Base-by-base conservation (phyloP, 2,329 filamentous ascomycete genomes). In the Phaeosphaeria sp. region DNA sequence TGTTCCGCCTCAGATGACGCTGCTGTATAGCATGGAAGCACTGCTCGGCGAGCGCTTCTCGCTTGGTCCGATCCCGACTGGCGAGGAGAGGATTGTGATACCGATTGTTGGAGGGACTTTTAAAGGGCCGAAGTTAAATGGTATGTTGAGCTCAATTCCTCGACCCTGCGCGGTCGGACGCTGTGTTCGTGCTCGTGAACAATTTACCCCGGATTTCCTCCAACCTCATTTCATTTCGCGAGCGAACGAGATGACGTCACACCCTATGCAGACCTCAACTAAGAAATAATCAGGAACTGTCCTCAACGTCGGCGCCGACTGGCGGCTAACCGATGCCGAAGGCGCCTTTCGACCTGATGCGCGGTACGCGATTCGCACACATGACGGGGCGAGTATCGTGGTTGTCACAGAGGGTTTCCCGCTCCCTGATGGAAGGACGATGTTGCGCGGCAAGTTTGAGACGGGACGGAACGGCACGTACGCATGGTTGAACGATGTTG, bases 401-500 rank as follows among this genome's bases (percentile, higher is more conserved):
- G 64, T 78, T 9, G 66, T 68, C 59, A 77, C 75, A 1, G 65
- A 65, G 17, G 76, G 77, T 0, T 67, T 69, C 17, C 63, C 67
- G 6, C 65, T 69, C 17, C 51, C 66, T 3, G 64, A 66, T 50
- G 74, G 71, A 3, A 60, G 64, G 0, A 65, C 74, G 24, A 67
- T 77, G 63, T 24, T 78, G 55, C 58, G 74, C 9, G 68, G 72
- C 1, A 56, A 68, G 24, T 76, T 78, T 40, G 76, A 78, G 56
- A 77, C 76, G 7, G 68, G 68, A 2, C 61, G 55, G 4, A 70
- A 73, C 48, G 64, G 68, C 47, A 65, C 66, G 7, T 77, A 76
- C 52, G 70, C 72, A 36, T 78, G 76, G 76, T 60, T 78, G 61
- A 78, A 78, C 47, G 73, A 77, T 60, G 64, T 77, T 33, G 73